Evolutionary conservation across 2,329 filamentous ascomycete species (phyloP), one percentile per base, ranked within the genome.

Genomic region (Teratosphaeriaceae sp.): DNA sequence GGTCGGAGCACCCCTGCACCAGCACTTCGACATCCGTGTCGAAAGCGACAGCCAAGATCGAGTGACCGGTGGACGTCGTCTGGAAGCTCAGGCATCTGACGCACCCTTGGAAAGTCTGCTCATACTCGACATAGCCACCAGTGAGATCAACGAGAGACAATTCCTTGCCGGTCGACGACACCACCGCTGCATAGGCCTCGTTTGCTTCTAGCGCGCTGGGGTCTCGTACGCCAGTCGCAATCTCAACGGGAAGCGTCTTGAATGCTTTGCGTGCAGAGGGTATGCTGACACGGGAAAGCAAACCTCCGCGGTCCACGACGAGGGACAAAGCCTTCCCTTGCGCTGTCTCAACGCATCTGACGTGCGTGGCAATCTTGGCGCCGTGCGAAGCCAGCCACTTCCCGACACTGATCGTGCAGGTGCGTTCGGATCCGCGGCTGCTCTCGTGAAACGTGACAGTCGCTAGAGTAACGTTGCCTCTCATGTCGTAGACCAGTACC

Each of bases 111-210:
- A 53, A 42, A 12, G 23, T 26, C 34, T 53, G 51, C 11, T 41
- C 40, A 42, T 60, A 51, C 46, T 62, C 59, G 8, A 62, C 43
- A 37, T 59, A 61, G 33, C 59, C 58, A 34, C 57, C 54, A 8
- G 42, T 52, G 5, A 58, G 40, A 29, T 60, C 56, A 16, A 59
- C 37, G n/a, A 62, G 46, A 12, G 45, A 40, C 0, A 62, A 38
- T 8, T 47, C 43, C 3, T 42, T 48, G 3, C 52, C 23, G 29
- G 55, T 46, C 2, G 29, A 16, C 8, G 51, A 53, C 12, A 46
- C 41, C n/a, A 59, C 8, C 21, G 49, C 55, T 21, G 53, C 54
- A 22, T 60, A 47, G 8, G 52, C 48, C 18, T 45, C 42, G 29
- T 50, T 58, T 1, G 46, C 49, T n/a, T 53, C 48, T 18, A 56